Conservation (phyloP, 1,139 yeast genomes). For the Pichia sp. region DNA sequence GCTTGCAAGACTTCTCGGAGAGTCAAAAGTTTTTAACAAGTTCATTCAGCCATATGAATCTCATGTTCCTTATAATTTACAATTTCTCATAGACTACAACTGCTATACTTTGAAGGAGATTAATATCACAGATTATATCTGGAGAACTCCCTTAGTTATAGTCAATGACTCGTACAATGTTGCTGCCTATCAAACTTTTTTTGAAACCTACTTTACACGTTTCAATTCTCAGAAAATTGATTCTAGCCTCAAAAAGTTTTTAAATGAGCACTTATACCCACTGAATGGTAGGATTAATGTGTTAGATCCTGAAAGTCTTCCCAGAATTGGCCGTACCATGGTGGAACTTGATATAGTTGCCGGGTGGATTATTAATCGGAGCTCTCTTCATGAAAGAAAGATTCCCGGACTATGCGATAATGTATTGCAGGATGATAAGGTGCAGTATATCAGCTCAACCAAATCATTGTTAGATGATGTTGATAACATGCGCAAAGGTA, state of each 20-base stretch:
- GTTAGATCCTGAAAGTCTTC: conserved; percentile 31
- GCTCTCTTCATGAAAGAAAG: conserved; percentile 40
- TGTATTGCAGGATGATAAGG: not conserved
- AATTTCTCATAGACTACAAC: conserved; percentile 79
- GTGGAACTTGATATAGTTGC: conserved; percentile 70
- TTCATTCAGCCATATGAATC: conserved; percentile 59
- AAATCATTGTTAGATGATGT: conserved; percentile 62
- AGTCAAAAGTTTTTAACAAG: conserved; percentile 39
- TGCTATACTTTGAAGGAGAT: conserved; percentile 84
- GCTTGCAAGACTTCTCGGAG: conserved; percentile 56
- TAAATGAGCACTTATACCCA: conserved; percentile 14
- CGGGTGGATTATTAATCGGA: conserved; percentile 53
- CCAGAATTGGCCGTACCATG: conserved; percentile 56
- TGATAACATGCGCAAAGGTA: conserved; percentile 45
- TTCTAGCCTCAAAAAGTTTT: conserved; percentile 18
- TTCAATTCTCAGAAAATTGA: conserved; percentile 26
- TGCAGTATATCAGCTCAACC: conserved; percentile 33
- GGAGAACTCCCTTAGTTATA: conserved; percentile 40
- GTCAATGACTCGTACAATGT: conserved; percentile 2
- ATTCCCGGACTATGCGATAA: conserved; percentile 21
- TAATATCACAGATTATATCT: conserved; percentile 35
- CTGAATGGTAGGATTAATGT: conserved; percentile 20
- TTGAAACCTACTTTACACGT: conserved; percentile 19
- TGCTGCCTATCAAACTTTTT: conserved; percentile 19
- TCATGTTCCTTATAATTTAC: conserved; percentile 73